Evolutionary conservation across 805 yeast species (phyloP), one percentile per base, ranked within the genome.

Genomic region (Candida caryicola): DNA sequence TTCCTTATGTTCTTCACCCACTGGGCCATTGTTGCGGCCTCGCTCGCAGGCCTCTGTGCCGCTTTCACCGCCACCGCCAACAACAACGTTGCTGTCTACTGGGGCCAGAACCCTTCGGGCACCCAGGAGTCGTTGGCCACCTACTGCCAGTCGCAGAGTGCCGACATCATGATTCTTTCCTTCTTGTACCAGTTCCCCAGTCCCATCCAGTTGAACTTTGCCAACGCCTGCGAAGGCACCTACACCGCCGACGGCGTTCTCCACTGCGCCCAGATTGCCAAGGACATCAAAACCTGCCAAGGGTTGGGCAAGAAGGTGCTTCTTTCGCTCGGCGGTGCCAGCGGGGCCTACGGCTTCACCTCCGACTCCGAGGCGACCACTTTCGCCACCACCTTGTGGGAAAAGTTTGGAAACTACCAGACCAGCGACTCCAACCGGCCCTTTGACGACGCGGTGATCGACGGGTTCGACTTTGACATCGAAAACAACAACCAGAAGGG

Each of bases 391-490:
- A 42, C 56, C 14, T 43, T 66, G 50, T 59, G 59, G 55, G 40
- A 52, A 45, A 48, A 44, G 23, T 55, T 53, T 23, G 60, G 59
- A 17, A 49, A 45, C 8, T 21, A 7, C 25, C 7, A 21, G 7
- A 21, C 25, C 9, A 58, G 60, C 7, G 16, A 32, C 5, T 45
- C 39, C 17, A 63, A 64, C 38, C 63, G 79, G 52, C 79, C 80
- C 18, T 87, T 88, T 57, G 95, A 85, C 33, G 77, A 73, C 50
- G 70, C 90, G 6, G 75, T 88, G 32, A 66, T 85, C 23, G 96
- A 91, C 55, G 96, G 96, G 1, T 89, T 90, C 56, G 81, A 85
- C 50, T 73, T 78, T 44, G 96, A 89, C 55, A 66, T 79, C 46
- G 90, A 86, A 58, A 73, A 77, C 55, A 70, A 68, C 36, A 60